These are phyloP conservation scores for Vigna angularis DNA, from an alignment of 306 rosid species.

Conservation along the genomic window DNA sequence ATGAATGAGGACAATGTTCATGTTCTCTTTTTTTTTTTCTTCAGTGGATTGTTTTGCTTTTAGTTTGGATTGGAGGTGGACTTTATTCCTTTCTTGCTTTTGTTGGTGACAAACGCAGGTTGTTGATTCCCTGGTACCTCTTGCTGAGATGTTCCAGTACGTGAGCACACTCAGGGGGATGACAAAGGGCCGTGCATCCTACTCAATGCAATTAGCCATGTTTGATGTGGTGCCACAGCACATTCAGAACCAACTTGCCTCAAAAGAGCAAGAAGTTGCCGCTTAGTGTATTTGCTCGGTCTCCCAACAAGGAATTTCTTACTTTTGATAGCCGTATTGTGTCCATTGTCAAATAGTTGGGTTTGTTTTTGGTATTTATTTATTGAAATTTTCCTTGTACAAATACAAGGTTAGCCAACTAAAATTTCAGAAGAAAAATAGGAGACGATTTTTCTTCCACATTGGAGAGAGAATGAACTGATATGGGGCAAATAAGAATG, in stretches of 20 bases:
- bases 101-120: conserved; percentile 64
- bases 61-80: neutral
- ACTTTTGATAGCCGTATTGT: conserved; percentile 29
- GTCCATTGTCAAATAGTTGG: conserved; percentile 34
- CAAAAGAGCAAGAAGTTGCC: conserved; percentile 89
- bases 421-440: conserved; percentile 5
- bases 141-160: conserved; percentile 97
- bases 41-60: neutral
- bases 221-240: conserved; percentile 97
- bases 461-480: conserved; percentile 27
- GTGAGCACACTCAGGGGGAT: conserved; percentile 93
- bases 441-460: conserved; percentile 22
- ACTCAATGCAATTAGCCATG: conserved; percentile 88
- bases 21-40: neutral
- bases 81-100: neutral
- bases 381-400: conserved; percentile 30
- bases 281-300: conserved; percentile 57
- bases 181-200: conserved; percentile 99
- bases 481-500: neutral
- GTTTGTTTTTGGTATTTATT: neutral
- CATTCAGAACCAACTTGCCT: conserved; percentile 86
- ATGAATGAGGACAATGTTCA: neutral
- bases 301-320: conserved; percentile 30
- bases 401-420: conserved; percentile 40
- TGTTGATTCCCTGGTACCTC: conserved; percentile 88